Evolutionary conservation across 1,139 yeast genomes (phyloP).

Genomic region (Sugiyamaella japonica): DNA sequence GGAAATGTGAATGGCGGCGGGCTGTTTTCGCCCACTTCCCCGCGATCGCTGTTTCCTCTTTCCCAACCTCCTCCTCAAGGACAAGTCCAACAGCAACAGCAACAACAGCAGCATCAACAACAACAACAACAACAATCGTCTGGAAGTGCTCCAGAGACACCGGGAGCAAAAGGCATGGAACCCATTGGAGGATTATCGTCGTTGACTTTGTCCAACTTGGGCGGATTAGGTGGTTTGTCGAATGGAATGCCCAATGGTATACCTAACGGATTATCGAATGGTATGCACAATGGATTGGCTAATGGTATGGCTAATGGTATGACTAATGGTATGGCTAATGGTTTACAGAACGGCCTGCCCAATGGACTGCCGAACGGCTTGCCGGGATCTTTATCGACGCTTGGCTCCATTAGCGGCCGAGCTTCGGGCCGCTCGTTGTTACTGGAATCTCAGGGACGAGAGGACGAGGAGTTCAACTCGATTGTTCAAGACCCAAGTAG

Average conservation of each 20-base stretch:
- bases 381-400: slow-evolving; percentile 1
- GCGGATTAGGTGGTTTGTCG: background rate
- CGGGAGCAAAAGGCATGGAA: slow-evolving; percentile 11
- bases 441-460: slow-evolving; percentile 37
- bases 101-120: slow-evolving; percentile 15
- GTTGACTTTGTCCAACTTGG: slow-evolving; percentile 3
- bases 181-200: slow-evolving; percentile 12
- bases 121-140: slow-evolving; percentile 16
- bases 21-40: slow-evolving; percentile 36
- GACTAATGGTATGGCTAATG: slow-evolving; percentile 9
- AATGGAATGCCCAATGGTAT: slow-evolving; percentile 7
- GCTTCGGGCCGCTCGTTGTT: slow-evolving; percentile 36
- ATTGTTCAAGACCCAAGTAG: slow-evolving; percentile 38
- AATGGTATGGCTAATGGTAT: slow-evolving; percentile 14
- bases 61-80: slow-evolving; percentile 20
- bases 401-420: slow-evolving; percentile 14
- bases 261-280: slow-evolving; percentile 4
- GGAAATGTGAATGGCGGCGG: slow-evolving; percentile 15
- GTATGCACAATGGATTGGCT: slow-evolving; percentile 4
- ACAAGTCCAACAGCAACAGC: background rate
- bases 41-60: slow-evolving; percentile 33
- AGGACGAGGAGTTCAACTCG: slow-evolving; percentile 38
- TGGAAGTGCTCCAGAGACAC: slow-evolving; percentile 17
- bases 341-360: slow-evolving; percentile 13
- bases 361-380: slow-evolving; percentile 9